A percentile compares a stretch with the other conserved stretches of the same genome.
These are phyloP conservation scores for Chrysanthemum makinoi DNA, from an alignment of 129 eudicot species.

Conservation along the genomic window DNA sequence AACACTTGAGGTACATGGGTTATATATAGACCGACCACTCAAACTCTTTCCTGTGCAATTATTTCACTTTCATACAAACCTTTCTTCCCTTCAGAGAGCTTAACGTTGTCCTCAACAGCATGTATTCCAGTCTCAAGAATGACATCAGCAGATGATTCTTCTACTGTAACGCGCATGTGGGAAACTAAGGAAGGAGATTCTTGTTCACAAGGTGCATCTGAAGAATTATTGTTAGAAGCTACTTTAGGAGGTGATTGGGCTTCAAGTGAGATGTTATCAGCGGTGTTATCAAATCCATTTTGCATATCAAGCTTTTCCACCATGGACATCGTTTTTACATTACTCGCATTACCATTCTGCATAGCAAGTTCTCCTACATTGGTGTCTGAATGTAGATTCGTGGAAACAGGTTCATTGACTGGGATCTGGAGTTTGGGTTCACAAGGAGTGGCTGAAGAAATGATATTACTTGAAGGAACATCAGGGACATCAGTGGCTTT, in stretches of 20 bases:
- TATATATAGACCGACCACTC: neutral
- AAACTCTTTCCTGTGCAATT: neutral
- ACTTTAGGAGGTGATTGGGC: neutral
- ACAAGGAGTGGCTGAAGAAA: neutral
- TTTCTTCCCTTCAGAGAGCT: conserved; percentile 1
- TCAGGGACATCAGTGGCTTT: neutral
- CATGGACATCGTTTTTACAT: neutral
- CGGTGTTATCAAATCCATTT: neutral
- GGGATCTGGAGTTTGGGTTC: conserved; percentile 3
- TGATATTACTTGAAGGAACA: neutral
- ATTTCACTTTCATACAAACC: conserved; percentile 6
- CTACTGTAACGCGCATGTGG: neutral
- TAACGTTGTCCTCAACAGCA: neutral
- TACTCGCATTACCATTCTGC: conserved; percentile 3
- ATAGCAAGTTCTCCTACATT: conserved; percentile 6
- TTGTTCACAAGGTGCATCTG: neutral
- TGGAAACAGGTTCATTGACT: conserved; percentile 6
- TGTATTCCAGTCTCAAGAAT: neutral
- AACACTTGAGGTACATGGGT: conserved; percentile 10
- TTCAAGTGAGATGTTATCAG: neutral
- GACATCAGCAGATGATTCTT: conserved; percentile 11
- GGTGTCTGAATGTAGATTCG: neutral
- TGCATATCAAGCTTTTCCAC: conserved; percentile 3
- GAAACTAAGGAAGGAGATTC: neutral
- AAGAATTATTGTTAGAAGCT: neutral